Conservation (phyloP, 2,329 filamentous ascomycete species). For the Penicillium sp. region DNA sequence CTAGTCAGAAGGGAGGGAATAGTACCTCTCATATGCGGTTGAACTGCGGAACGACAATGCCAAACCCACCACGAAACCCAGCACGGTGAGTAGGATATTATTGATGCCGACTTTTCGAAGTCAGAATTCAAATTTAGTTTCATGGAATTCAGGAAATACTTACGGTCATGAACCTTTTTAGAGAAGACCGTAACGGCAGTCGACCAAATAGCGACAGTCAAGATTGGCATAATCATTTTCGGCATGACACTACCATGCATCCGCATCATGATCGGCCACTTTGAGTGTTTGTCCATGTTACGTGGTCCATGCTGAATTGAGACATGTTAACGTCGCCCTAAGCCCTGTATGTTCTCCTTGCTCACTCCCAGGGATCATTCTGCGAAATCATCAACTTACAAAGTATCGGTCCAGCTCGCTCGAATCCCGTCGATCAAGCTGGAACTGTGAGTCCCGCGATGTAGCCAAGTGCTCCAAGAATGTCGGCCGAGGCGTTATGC, state of each 20-base stretch:
- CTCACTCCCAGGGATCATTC: not conserved
- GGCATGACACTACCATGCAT: conserved; percentile 72
- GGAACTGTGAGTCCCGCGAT: conserved; percentile 33
- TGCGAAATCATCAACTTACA: conserved; percentile 34
- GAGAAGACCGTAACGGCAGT: conserved; percentile 60
- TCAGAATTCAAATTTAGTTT: conserved; percentile 1
- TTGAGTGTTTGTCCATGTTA: conserved; percentile 68
- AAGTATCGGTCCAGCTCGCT: conserved; percentile 61
- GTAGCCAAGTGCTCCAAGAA: conserved; percentile 34
- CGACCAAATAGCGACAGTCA: conserved; percentile 62
- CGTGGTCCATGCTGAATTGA: conserved; percentile 49
- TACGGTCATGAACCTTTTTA: conserved; percentile 43
- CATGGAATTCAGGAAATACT: conserved; percentile 13
- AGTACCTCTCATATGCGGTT: conserved; percentile 67
- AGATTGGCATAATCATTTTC: conserved; percentile 67
- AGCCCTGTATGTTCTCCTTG: not conserved
- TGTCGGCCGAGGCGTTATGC: conserved; percentile 32
- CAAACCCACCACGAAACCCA: conserved; percentile 77
- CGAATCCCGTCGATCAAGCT: conserved; percentile 28
- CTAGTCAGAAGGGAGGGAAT: not conserved
- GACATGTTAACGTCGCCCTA: conserved; percentile 1
- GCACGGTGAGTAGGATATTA: conserved; percentile 68
- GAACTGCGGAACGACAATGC: conserved; percentile 73
- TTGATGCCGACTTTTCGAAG: conserved; percentile 51
- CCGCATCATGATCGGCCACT: conserved; percentile 70